These are phyloP conservation scores for Paraleonurus japonicus DNA, from an alignment of 257 asterid genomes.

Conservation along the genomic window DNA sequence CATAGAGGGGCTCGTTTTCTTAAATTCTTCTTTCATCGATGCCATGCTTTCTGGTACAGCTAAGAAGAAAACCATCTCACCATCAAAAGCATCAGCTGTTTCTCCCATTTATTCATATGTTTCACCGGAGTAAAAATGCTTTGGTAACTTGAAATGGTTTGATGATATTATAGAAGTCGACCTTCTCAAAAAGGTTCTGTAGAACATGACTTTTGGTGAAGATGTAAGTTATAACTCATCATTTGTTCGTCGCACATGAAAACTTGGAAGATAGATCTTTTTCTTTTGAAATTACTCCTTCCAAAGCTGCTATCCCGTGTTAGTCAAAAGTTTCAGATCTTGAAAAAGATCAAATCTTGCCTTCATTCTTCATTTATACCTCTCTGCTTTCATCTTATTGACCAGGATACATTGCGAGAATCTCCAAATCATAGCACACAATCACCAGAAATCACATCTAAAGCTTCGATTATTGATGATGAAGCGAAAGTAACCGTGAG, in stretches of 20 bases:
- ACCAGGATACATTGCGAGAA: slow-evolving; percentile 55
- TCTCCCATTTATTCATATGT: no score
- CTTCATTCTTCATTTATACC: background rate
- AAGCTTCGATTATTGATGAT: slow-evolving; percentile 37
- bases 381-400: background rate
- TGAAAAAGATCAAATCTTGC: background rate
- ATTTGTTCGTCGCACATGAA: background rate
- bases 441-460: slow-evolving; percentile 63
- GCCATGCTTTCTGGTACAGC: no score
- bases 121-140: no score
- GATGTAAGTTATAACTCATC: background rate
- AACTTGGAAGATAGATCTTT: background rate
- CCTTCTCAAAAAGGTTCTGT: no score
- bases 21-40: background rate
- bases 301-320: no score
- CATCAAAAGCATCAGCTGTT: no score
- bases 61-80: no score
- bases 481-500: slow-evolving; percentile 48
- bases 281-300: background rate
- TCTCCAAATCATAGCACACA: slow-evolving; percentile 41
- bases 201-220: no score
- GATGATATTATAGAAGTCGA: no score
- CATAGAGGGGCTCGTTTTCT: background rate
- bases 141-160: no score
- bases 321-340: background rate